Percentiles rank a stretch among this genome's conserved stretches.
Evolutionary conservation across 495 filamentous ascomycete genomes (phyloP).

Genomic region (Peziza echinospora): DNA sequence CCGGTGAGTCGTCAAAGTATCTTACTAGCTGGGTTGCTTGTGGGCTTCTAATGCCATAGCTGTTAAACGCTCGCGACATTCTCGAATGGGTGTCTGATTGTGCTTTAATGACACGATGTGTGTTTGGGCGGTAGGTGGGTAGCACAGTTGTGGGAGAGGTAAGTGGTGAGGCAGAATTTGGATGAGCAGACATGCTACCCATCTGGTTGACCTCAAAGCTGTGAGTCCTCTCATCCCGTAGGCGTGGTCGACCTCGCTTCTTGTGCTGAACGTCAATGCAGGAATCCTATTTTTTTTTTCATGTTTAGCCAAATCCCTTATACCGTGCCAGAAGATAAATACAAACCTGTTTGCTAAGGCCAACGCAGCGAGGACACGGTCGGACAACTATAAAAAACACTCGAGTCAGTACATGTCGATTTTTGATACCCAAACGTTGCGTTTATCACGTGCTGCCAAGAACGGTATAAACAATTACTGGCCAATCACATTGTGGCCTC

Average conservation of each 20-base stretch:
- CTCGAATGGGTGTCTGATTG: slow-evolving; percentile 25
- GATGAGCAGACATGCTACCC: slow-evolving; percentile 14
- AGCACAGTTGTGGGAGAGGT: slow-evolving; percentile 22
- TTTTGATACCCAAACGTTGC: neutral
- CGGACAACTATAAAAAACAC: slow-evolving; percentile 29
- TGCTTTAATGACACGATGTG: slow-evolving; percentile 38
- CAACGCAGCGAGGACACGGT: slow-evolving; percentile 39
- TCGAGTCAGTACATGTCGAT: neutral
- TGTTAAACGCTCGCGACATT: slow-evolving; percentile 26
- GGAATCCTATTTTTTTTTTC: slow-evolving; percentile 44
- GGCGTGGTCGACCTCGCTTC: slow-evolving; percentile 74
- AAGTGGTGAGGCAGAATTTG: slow-evolving; percentile 22
- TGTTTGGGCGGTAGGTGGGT: slow-evolving; percentile 27
- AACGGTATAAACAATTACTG: neutral
- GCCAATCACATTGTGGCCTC: too few species aligned
- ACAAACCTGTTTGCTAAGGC: slow-evolving; percentile 31
- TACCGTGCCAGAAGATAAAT: slow-evolving; percentile 2
- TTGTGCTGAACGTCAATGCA: slow-evolving; percentile 93
- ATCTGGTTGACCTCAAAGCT: slow-evolving; percentile 28
- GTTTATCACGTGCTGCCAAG: neutral
- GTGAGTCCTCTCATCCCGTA: slow-evolving; percentile 56
- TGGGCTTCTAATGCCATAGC: neutral
- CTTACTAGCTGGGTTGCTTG: slow-evolving; percentile 3
- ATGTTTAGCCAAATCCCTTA: too few species aligned
- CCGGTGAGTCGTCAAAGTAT: slow-evolving; percentile 19